These are phyloP conservation scores for Tuber umbilicatum DNA, from an alignment of 495 filamentous ascomycete species.

Conservation along the genomic window DNA sequence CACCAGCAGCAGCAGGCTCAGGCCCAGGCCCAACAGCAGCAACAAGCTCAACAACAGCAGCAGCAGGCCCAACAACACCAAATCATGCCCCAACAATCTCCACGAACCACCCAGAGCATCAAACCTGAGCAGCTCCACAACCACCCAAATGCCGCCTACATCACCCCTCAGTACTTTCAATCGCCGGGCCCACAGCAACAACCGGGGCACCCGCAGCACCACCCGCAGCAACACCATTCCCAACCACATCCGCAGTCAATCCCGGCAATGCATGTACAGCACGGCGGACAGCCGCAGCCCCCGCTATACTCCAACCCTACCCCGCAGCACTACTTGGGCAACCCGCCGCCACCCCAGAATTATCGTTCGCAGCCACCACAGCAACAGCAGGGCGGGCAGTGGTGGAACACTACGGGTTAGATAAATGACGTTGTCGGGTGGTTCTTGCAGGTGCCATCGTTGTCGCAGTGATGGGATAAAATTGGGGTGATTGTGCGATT, in stretches of 20 bases:
- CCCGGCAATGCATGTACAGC: slow-evolving; percentile 53
- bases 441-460: slow-evolving; percentile 2
- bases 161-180: slow-evolving; percentile 44
- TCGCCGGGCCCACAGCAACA: slow-evolving; percentile 57
- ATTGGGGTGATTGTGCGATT: slow-evolving; percentile 19
- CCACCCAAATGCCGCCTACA: slow-evolving; percentile 37
- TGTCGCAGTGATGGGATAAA: background rate
- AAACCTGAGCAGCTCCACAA: slow-evolving; percentile 42
- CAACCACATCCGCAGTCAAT: slow-evolving; percentile 45
- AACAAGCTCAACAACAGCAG: slow-evolving; percentile 58
- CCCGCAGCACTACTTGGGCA: slow-evolving; percentile 57
- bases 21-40: slow-evolving; percentile 51
- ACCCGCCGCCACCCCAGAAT: slow-evolving; percentile 46
- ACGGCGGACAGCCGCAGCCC: slow-evolving; percentile 49
- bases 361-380: slow-evolving; percentile 46
- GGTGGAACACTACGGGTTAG: slow-evolving; percentile 35
- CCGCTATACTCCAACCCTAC: slow-evolving; percentile 56
- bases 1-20: slow-evolving; percentile 42
- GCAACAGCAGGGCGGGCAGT: slow-evolving; percentile 37
- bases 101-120: slow-evolving; percentile 37
- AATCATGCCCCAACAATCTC: slow-evolving; percentile 42
- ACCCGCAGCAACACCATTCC: slow-evolving; percentile 45
- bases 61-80: slow-evolving; percentile 42
- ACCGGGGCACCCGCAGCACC: slow-evolving; percentile 50
- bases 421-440: slow-evolving; percentile 14